Percentiles rank a stretch among this genome's conserved stretches.
Evolutionary conservation across 768 basidiomycete species (phyloP).

Genomic region (Macrolepiota dolichaula): DNA sequence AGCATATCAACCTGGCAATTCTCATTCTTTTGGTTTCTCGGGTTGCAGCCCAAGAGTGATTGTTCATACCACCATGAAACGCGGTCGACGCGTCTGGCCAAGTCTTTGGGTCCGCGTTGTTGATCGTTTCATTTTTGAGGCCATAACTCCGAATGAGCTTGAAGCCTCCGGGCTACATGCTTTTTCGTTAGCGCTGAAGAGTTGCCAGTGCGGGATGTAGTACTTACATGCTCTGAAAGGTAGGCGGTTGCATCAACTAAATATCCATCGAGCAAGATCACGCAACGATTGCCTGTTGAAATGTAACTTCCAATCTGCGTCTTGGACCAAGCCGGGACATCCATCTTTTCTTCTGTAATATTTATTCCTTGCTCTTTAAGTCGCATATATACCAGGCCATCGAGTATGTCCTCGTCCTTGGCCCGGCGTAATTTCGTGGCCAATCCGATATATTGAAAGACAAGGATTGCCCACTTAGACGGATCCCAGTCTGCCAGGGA

Average conservation of each 20-base stretch:
- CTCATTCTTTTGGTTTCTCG: constrained; percentile 44
- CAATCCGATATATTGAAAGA: constrained; percentile 45
- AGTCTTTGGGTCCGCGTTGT: constrained; percentile 14
- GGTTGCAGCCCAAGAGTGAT: constrained; percentile 59
- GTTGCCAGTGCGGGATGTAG: background rate
- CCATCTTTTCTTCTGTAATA: constrained; percentile 16
- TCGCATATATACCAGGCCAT: constrained; percentile 47
- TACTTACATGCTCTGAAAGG: constrained; percentile 63
- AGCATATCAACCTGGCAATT: constrained; percentile 38
- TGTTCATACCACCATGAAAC: constrained; percentile 71
- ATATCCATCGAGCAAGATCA: constrained; percentile 58
- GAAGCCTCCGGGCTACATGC: constrained; percentile 59
- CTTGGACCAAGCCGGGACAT: constrained; percentile 35
- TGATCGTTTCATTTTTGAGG: constrained; percentile 10
- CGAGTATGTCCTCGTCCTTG: constrained; percentile 42
- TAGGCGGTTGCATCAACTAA: constrained; percentile 62
- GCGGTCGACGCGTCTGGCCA: constrained; percentile 52
- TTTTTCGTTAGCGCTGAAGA: background rate
- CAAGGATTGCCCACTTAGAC: constrained; percentile 72
- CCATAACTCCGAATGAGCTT: constrained; percentile 51
- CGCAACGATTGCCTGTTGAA: constrained; percentile 32
- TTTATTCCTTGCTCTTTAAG: constrained; percentile 25
- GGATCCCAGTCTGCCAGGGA: constrained; percentile 69
- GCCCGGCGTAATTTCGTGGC: constrained; percentile 48
- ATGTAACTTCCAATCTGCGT: constrained; percentile 31